Evolutionary conservation across 1,139 yeast species (phyloP).

Genomic region (Saccharomyces hybrid): DNA sequence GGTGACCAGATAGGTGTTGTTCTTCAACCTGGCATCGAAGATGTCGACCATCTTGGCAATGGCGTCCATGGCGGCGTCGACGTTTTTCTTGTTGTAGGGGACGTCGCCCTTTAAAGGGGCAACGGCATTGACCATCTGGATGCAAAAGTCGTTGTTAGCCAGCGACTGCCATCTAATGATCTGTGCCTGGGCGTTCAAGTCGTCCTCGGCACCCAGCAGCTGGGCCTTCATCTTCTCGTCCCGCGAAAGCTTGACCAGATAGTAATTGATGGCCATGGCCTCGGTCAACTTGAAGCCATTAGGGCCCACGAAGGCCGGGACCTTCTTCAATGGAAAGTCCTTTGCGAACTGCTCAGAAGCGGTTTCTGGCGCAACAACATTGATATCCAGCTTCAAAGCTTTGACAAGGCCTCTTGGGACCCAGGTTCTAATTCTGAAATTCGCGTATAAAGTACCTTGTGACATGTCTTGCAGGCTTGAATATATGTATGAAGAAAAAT

Average conservation of each 20-base stretch:
- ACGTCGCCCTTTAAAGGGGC: conserved; percentile 42
- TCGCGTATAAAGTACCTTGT: conserved; percentile 56
- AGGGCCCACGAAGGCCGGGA: conserved; percentile 75
- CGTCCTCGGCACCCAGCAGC: conserved; percentile 56
- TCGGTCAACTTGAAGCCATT: conserved; percentile 77
- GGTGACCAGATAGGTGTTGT: conserved; percentile 84
- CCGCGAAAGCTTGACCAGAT: conserved; percentile 31
- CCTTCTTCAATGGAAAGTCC: conserved; percentile 63
- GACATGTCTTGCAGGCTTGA: conserved; percentile 34
- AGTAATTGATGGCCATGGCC: conserved; percentile 59
- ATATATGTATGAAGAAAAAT: too few species aligned
- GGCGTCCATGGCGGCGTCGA: conserved; percentile 46
- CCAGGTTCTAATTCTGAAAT: conserved; percentile 42
- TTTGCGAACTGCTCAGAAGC: conserved; percentile 40
- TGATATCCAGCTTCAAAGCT: conserved; percentile 64
- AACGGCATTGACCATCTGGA: conserved; percentile 35
- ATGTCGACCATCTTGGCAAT: conserved; percentile 39
- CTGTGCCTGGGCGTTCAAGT: conserved; percentile 51
- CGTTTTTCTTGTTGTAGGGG: conserved; percentile 76
- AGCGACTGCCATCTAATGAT: conserved; percentile 80
- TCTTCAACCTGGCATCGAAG: conserved; percentile 58
- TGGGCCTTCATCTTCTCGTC: conserved; percentile 24
- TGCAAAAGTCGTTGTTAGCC: conserved; percentile 62
- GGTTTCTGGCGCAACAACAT: conserved; percentile 41
- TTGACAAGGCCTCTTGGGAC: conserved; percentile 61